Percentiles rank a stretch among this genome's conserved stretches.
Evolutionary conservation across 192 early-diverging fungal genomes (phyloP).

Genomic region (Chytriomyces sp.): DNA sequence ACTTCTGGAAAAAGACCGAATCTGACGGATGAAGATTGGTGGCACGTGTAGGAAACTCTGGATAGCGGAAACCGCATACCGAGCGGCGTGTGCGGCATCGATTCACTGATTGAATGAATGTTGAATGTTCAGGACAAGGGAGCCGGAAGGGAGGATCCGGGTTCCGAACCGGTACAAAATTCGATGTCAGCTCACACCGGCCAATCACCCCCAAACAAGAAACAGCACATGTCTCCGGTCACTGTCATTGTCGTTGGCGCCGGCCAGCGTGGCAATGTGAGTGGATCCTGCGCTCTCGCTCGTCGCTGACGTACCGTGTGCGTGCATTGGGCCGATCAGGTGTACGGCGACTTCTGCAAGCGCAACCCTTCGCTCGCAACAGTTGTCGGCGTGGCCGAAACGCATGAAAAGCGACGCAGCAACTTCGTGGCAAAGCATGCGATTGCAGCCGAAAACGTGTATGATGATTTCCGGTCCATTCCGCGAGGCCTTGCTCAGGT

Average conservation of each 20-base stretch:
- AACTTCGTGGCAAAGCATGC: slow-evolving; percentile 34
- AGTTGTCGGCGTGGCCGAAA: slow-evolving; percentile 59
- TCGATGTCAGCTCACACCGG: too few relatives aligned
- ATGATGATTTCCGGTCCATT: slow-evolving; percentile 45
- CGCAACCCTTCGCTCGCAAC: slow-evolving; percentile 41
- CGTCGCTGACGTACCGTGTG: too few relatives aligned
- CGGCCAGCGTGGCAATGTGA: slow-evolving; percentile 49
- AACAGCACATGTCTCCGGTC: slow-evolving; percentile 5
- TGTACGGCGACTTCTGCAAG: slow-evolving; percentile 47
- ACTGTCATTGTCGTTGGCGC: slow-evolving; percentile 54
- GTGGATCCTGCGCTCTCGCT: background rate
- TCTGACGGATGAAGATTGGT: too few relatives aligned
- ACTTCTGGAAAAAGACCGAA: too few relatives aligned
- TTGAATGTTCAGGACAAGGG: too few relatives aligned
- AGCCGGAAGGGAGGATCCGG: too few relatives aligned
- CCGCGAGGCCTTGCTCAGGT: slow-evolving; percentile 17
- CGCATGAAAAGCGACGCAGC: slow-evolving; percentile 33
- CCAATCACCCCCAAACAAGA: too few relatives aligned
- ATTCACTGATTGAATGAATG: too few relatives aligned
- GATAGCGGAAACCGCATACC: too few relatives aligned
- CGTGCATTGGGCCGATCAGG: slow-evolving; percentile 19
- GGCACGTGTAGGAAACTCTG: too few relatives aligned
- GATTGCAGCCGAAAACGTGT: slow-evolving; percentile 35
- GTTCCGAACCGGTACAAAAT: too few relatives aligned
- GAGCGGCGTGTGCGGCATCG: too few relatives aligned